Conservation (phyloP, 331 rosid genomes). For the Phaseolus coccineus region DNA sequence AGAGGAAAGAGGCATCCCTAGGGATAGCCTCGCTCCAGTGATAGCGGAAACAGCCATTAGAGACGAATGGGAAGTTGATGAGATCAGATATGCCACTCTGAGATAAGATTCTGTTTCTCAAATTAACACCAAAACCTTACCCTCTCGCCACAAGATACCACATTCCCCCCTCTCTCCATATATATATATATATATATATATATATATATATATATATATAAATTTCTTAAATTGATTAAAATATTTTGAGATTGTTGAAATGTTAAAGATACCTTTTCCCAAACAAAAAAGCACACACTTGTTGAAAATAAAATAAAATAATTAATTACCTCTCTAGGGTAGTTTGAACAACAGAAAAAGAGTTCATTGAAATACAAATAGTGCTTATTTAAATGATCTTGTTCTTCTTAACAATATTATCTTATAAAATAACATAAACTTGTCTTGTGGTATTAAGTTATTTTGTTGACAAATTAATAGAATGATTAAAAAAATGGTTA, state of each 20-base stretch:
- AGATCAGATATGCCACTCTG: not conserved
- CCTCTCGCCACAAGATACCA: not conserved
- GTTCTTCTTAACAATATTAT: no score
- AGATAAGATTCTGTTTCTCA: slow-evolving; percentile 21
- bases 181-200: no score
- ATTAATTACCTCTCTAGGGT: not conserved
- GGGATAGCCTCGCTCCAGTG: slow-evolving; percentile 39
- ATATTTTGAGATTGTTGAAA: not conserved
- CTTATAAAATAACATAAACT: no score
- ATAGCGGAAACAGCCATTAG: slow-evolving; percentile 43
- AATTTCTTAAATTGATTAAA: not conserved
- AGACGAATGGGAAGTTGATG: not conserved
- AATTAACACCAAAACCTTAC: not conserved
- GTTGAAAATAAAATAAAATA: no score
- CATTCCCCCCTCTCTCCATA: not conserved
- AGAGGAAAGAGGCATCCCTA: slow-evolving; percentile 48
- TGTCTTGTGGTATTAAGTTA: no score
- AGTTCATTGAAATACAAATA: no score
- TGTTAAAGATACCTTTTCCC: not conserved
- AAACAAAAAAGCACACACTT: not conserved
- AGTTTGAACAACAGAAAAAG: not conserved
- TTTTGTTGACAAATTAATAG: no score
- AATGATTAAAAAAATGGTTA: no score
- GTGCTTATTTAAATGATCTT: no score
- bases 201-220: no score